Conservation (phyloP, 106 monocot species). For the Acorus gramineus region DNA sequence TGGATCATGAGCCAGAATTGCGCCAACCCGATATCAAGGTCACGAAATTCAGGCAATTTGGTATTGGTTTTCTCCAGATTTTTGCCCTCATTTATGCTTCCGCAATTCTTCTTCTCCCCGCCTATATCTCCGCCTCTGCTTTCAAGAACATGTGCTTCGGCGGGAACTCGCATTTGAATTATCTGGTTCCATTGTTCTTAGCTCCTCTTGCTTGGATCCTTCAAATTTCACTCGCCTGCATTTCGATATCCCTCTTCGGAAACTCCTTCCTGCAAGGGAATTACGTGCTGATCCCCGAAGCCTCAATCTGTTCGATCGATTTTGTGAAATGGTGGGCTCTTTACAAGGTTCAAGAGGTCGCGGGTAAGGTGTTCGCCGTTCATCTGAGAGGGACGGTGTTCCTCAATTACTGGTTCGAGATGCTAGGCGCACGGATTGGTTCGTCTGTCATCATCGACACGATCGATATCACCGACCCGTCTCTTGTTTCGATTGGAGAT, state of each 20-base stretch:
- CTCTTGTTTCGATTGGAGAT: constrained; percentile 31
- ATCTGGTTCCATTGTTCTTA: constrained; percentile 13
- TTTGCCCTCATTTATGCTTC: constrained; percentile 21
- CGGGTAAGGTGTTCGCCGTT: constrained; percentile 30
- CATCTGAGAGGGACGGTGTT: constrained; percentile 38
- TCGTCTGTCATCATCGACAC: constrained; percentile 36
- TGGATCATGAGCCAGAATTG: constrained; percentile 11
- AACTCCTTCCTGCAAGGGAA: constrained; percentile 36
- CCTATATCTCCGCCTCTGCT: constrained; percentile 20
- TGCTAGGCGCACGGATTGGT: constrained; percentile 29
- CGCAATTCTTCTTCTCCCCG: constrained; percentile 28
- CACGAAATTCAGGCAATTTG: constrained; percentile 7
- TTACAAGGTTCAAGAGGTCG: constrained; percentile 31
- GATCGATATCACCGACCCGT: constrained; percentile 40
- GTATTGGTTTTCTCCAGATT: constrained; percentile 22
- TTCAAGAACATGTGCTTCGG: neutral
- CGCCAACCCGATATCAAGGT: constrained; percentile 1
- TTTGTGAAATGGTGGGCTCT: constrained; percentile 53
- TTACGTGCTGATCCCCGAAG: constrained; percentile 25
- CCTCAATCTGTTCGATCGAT: constrained; percentile 36
- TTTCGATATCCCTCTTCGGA: constrained; percentile 30
- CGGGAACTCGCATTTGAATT: neutral
- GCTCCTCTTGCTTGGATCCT: constrained; percentile 43
- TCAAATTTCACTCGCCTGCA: constrained; percentile 20
- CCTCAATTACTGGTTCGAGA: constrained; percentile 35